These are phyloP conservation scores for Pelargonium cotyledonis DNA, from an alignment of 441 rosid genomes.

Conservation along the genomic window DNA sequence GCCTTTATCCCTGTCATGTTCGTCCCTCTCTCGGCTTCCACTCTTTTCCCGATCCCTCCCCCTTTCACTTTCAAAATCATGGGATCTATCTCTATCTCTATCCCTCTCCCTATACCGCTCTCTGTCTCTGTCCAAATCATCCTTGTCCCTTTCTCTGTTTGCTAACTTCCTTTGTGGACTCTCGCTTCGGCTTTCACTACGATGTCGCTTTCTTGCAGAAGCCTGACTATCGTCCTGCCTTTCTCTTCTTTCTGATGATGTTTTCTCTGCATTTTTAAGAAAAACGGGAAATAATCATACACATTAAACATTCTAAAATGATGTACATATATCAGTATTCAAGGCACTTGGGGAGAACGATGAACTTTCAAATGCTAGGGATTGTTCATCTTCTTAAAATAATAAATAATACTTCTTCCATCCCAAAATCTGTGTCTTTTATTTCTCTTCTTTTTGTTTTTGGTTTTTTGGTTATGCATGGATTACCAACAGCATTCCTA, in stretches of 20 bases:
- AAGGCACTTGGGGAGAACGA: no score
- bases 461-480: no score
- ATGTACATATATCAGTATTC: no score
- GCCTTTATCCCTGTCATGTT: slow-evolving; percentile 62
- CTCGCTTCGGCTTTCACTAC: slow-evolving; percentile 57
- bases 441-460: no score
- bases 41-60: slow-evolving; percentile 68
- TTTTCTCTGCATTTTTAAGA: slow-evolving; percentile 40
- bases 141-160: slow-evolving; percentile 44
- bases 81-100: slow-evolving; percentile 26
- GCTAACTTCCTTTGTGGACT: slow-evolving; percentile 73
- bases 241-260: slow-evolving; percentile 57
- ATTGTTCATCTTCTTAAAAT: background rate
- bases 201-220: slow-evolving; percentile 70
- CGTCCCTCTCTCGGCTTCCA: slow-evolving; percentile 81
- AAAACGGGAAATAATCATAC: background rate
- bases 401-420: background rate
- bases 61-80: slow-evolving; percentile 41
- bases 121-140: slow-evolving; percentile 40
- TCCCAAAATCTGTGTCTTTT: no score
- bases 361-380: background rate
- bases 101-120: slow-evolving; percentile 29
- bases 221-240: slow-evolving; percentile 52
- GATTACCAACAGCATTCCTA: no score
- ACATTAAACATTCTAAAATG: background rate